Evolutionary conservation across 2,329 filamentous ascomycete genomes (phyloP), one percentile per base, ranked within the genome.

Genomic region (Exophiala phaeomuriformis): DNA sequence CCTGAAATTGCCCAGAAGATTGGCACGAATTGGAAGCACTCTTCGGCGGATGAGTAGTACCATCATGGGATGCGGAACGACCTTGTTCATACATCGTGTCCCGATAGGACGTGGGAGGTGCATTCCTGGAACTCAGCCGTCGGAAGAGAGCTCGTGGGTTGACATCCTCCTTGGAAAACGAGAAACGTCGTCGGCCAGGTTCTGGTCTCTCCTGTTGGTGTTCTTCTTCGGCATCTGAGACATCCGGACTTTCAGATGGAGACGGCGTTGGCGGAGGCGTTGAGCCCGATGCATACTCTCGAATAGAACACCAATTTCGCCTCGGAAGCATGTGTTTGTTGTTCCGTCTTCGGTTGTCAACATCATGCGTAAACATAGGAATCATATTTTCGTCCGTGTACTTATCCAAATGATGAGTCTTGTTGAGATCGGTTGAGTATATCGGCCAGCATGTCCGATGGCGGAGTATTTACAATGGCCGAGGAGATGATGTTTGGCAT

Each of bases 401-500:
- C 0, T 71, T 68, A 64, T 84, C 80, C 46, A 85, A 70, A 63
- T 83, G 79, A 63, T 84, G 81, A 29, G 82, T 69, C 56, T 81
- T 96, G 75, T 96, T 96, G 30, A 93, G 82, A n/a, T 73, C 87
- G 93, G 74, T 97, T 96, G 56, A 98, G 78, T 48, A 95, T 80
- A 68, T 98, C 91, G 3, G 89, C 89, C 74, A 97, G 79, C 65
- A 94, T 75, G 49, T 93, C 87, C 0, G 90, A 86, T 12, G 90
- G 88, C 3, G 94, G 93, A 9, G 86, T 84, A 66, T 98, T 96
- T 63, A 86, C 91, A 66, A 98, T 97, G 8, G 90, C 90, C 0
- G 90, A 96, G 1, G 90, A 94, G 61, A 97, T 83, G 55, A 98
- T 74, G 64, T 98, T 98, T 3, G 90, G 88, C 86, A 98, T 98